Base-by-base conservation (phyloP, 768 basidiomycete species). In the Lyophyllum decastes region DNA sequence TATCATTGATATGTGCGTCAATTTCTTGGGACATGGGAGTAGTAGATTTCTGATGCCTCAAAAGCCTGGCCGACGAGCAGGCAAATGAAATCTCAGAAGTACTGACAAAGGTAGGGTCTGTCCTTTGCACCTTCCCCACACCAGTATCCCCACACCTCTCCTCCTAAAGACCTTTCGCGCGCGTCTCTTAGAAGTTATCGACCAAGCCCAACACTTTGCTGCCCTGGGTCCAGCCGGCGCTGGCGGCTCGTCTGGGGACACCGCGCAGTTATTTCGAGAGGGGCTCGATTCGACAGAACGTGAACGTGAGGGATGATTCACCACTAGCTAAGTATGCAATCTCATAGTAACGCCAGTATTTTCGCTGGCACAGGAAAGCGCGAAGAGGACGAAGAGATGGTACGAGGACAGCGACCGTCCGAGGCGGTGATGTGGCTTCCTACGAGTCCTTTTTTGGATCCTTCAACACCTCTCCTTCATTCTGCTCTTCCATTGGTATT, bases 281-380 rank as follows among this genome's bases (percentile, higher is more conserved):
- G 95, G 95, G 1, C 82, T 98, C 58, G 95, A 98, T 54, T 86
- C 83, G n/a, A 92, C 92, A 14, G 95, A 98, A 70, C 82, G 95
- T 61, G 94, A 96, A 78, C 64, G 95, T 96, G 69, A 79, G 87
- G 78, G n/a, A 45, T 19, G n/a, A 22, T 49, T 50, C 34, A 46
- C 33, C 21, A 22, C 19, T 21, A 47, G 21, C 52, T 54, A 16
- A n/a, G 40, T 27, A 30, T 12, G 24, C 27, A 21, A 47, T 41
- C 52, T 64, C 38, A 62, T 40, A 24, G n/a, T 16, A 25, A 24
- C 11, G 17, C 22, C 25, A 97, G 95, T 97, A 56, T 97, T 96
- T 71, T 75, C 84, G 11, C 74, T 93, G 60, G 94, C 92, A 16
- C 93, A 95, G 67, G 90, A 93, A 56, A 92, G 89, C 59, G 82